Conservation (phyloP, 305 asterid species). For the Solanum hybrid region DNA sequence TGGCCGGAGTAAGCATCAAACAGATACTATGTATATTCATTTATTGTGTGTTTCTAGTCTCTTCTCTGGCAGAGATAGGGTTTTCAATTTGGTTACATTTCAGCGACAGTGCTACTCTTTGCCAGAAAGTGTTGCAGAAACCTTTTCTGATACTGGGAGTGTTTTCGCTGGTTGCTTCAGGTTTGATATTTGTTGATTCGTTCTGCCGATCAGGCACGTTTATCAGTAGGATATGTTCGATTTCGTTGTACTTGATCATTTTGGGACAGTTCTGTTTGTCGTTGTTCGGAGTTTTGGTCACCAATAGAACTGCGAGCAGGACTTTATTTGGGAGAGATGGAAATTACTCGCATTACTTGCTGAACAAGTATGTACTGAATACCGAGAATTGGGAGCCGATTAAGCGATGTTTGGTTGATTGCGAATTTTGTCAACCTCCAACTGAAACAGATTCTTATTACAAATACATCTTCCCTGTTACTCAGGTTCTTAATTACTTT, state of each 20-base stretch:
- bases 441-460: conserved; percentile 13
- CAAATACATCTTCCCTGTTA: conserved; percentile 13
- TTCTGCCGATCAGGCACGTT: conserved; percentile 14
- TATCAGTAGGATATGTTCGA: conserved; percentile 39
- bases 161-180: conserved; percentile 30
- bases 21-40: conserved; percentile 29
- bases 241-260: conserved; percentile 25
- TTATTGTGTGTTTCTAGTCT: conserved; percentile 11
- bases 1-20: conserved; percentile 10
- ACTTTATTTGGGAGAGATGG: conserved; percentile 40
- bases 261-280: conserved; percentile 31
- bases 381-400: conserved; percentile 46
- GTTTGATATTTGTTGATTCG: conserved; percentile 37
- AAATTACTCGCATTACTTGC: conserved; percentile 52
- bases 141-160: conserved; percentile 41
- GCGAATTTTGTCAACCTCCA: conserved; percentile 18
- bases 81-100: conserved; percentile 33
- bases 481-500: conserved; percentile 27
- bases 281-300: conserved; percentile 42
- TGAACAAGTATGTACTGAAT: conserved; percentile 45
- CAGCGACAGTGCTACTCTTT: conserved; percentile 20
- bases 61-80: conserved; percentile 34
- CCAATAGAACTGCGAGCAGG: conserved; percentile 36
- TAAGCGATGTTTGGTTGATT: conserved; percentile 47
- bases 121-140: conserved; percentile 34